A percentile compares a stretch with the other conserved stretches of the same genome.
Conservation (phyloP, 257 asterid genomes). For the Handroanthus guayacan region DNA sequence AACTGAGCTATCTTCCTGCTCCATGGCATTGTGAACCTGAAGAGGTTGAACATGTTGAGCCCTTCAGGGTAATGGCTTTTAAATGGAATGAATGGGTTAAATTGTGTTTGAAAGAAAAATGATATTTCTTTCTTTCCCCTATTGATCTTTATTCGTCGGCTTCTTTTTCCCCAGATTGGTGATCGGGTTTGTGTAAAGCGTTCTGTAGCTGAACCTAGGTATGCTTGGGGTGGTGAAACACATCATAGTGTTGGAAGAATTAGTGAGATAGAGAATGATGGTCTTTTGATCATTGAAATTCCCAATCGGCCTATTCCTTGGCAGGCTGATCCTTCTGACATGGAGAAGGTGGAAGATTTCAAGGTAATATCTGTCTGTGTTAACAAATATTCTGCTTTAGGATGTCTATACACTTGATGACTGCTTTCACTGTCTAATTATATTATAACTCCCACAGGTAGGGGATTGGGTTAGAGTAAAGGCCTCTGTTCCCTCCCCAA, state of each 20-base stretch:
- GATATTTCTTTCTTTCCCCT: slow-evolving; percentile 10
- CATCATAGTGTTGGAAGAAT: slow-evolving; percentile 97
- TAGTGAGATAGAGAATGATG: slow-evolving; percentile 92
- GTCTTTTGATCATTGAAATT: slow-evolving; percentile 89
- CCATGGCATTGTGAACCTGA: slow-evolving; percentile 99
- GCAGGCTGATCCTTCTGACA: slow-evolving; percentile 99
- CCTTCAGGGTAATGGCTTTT: slow-evolving; percentile 78
- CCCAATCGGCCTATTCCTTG: slow-evolving; percentile 88
- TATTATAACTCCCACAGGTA: slow-evolving; percentile 57
- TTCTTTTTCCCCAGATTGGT: slow-evolving; percentile 64
- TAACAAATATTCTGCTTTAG: slow-evolving; percentile 22
- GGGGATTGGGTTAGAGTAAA: slow-evolving; percentile 94
- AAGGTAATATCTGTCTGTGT: slow-evolving; percentile 62
- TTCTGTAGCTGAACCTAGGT: slow-evolving; percentile 98
- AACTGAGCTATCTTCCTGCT: slow-evolving; percentile 91
- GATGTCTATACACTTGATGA: slow-evolving; percentile 17
- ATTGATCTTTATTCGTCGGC: slow-evolving; percentile 30
- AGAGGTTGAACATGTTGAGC: slow-evolving; percentile 95
- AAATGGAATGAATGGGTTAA: slow-evolving; percentile 13
- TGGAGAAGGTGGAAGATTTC: slow-evolving; percentile 95
- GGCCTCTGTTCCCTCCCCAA: slow-evolving; percentile 94
- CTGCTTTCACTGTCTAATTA: slow-evolving; percentile 25
- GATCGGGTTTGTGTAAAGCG: slow-evolving; percentile 98
- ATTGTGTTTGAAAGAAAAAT: background rate
- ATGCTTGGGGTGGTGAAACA: slow-evolving; percentile 99